Base-by-base conservation (phyloP, 163 green algal species). In the Scenedesmus sp. region DNA sequence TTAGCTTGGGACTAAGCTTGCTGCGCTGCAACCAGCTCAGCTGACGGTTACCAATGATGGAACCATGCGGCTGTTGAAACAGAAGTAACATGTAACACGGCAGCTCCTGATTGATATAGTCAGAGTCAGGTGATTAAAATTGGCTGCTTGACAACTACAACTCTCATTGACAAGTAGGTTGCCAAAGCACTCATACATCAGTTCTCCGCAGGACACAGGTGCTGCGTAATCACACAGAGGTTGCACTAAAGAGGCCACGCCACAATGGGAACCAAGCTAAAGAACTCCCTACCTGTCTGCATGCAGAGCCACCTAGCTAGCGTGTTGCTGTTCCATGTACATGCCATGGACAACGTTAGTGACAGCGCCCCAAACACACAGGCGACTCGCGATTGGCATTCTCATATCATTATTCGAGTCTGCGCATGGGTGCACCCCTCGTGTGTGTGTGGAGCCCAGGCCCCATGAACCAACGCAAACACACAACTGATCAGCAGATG, bases 201-300 rank as follows among this genome's bases (percentile, higher is more conserved):
- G 65, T 76, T 76, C 26, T 76, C 65, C 30, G 65, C 65, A 76
- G 65, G 65, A 76, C 65, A 76, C 65, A 76, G 65, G 65, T 76
- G 65, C 65, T 76, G 65, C 65, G 65, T 40, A 76, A 76, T 76
- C 65, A 76, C 40, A 40, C 65, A 70, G 56, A 70, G 30, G 20
- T 30, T 76, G 65, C 65, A 37, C 65, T 76, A 76, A n/a, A 18
- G 3, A 40, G 30, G 30, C 65, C 65, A 76, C 18, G 30, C 65
- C 65, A 18, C 7, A 9, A 9, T 40, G 65, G 30, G 30, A 76
- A 37, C 65, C 26, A 76, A 76, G 65, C 65, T 22, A 76, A 76
- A 40, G 26, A 76, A 76, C 65, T 76, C 65, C 65, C 40, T 40
- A 1, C 37, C 65, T 76, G 65, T n/a, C 9, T 15, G 65, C 65